phyloP scores from a whole-genome alignment of 2,329 filamentous ascomycete species.

The Ascochyta viciae-villosae region DNA sequence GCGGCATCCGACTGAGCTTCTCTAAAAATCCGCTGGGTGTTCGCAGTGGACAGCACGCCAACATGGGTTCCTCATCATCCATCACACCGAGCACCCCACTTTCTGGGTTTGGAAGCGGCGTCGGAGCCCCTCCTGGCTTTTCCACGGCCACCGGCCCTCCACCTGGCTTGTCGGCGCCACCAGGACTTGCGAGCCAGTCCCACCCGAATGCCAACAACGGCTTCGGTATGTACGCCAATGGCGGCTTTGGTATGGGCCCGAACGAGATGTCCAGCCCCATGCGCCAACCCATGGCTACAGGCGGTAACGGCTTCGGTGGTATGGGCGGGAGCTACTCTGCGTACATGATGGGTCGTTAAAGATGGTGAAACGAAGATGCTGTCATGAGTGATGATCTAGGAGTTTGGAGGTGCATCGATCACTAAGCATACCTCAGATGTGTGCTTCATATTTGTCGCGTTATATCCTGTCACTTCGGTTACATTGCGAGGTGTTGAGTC shows the following conservation, averaged over 20 bases:
- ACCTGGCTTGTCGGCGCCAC: slow-evolving; percentile 78
- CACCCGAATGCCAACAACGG: slow-evolving; percentile 40
- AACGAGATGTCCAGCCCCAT: slow-evolving; percentile 47
- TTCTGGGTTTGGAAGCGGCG: slow-evolving; percentile 63
- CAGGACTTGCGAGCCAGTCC: slow-evolving; percentile 64
- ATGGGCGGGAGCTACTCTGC: slow-evolving; percentile 44
- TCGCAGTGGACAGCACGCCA: slow-evolving; percentile 73
- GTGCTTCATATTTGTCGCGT: slow-evolving; percentile 46
- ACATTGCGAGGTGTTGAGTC: slow-evolving; percentile 51
- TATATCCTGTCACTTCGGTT: slow-evolving; percentile 52
- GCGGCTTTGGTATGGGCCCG: slow-evolving; percentile 43
- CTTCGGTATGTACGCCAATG: slow-evolving; percentile 49
- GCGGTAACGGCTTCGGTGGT: slow-evolving; percentile 40
- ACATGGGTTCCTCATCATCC: slow-evolving; percentile 58
- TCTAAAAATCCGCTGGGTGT: slow-evolving; percentile 97
- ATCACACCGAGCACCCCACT: slow-evolving; percentile 61
- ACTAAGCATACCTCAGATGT: slow-evolving; percentile 39
- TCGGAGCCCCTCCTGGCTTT: slow-evolving; percentile 65
- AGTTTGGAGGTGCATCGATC: slow-evolving; percentile 43
- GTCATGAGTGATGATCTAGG: slow-evolving; percentile 46
- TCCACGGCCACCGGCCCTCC: slow-evolving; percentile 77
- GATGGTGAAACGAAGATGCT: slow-evolving; percentile 27
- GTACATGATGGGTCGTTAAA: slow-evolving; percentile 51
- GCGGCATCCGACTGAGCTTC: slow-evolving; percentile 93
- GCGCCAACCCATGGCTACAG: slow-evolving; percentile 44